Evolutionary conservation across 306 rosid species (phyloP).

Genomic region (Quillaja saponaria): DNA sequence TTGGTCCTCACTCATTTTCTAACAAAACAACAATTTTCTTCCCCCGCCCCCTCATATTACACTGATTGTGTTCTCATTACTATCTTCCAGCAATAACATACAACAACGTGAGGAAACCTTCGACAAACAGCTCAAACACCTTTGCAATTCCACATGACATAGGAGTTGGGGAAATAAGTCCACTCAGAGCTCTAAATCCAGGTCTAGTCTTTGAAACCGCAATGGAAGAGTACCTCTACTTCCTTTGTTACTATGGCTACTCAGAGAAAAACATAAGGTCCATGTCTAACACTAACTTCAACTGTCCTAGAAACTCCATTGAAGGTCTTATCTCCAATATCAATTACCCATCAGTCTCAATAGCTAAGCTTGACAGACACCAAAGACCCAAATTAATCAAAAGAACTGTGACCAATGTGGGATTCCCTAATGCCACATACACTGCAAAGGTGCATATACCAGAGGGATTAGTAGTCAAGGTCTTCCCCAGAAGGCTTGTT

Average conservation of each 20-base stretch:
- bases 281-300: conserved; percentile 58
- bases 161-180: conserved; percentile 88
- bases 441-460: conserved; percentile 63
- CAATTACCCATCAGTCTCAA: conserved; percentile 91
- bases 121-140: conserved; percentile 68
- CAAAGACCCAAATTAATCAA: conserved; percentile 41
- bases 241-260: conserved; percentile 81
- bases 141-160: conserved; percentile 69
- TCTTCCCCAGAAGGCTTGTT: conserved; percentile 57
- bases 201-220: conserved; percentile 78
- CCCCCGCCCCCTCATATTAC: no score
- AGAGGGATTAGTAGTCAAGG: conserved; percentile 60
- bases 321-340: conserved; percentile 71
- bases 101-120: conserved; percentile 64
- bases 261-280: conserved; percentile 59
- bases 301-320: conserved; percentile 59
- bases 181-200: conserved; percentile 73
- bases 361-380: conserved; percentile 45
- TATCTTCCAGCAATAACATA: conserved; percentile 60
- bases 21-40: conserved; percentile 3
- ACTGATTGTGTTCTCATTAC: conserved; percentile 14
- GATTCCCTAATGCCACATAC: conserved; percentile 62
- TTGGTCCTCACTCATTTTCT: no score
- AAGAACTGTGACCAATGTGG: conserved; percentile 84
- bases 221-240: conserved; percentile 52